These are phyloP conservation scores for Elsinoe australis DNA, from an alignment of 2,329 filamentous ascomycete genomes.

Conservation along the genomic window DNA sequence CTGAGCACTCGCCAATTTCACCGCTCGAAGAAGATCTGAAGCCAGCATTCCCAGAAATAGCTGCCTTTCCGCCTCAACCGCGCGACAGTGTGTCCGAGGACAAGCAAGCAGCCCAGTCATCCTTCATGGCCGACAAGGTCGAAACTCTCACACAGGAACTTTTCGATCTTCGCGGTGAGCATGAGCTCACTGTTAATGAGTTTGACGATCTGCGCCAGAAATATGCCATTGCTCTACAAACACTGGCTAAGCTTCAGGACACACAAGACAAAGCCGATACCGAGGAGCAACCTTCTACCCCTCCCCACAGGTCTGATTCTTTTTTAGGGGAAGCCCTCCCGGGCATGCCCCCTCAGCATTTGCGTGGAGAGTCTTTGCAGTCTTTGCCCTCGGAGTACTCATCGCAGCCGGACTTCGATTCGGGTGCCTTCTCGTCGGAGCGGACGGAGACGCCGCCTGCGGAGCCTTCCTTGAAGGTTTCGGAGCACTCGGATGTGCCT, in stretches of 20 bases:
- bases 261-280: conserved; percentile 41
- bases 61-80: conserved; percentile 14
- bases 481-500: neutral
- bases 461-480: neutral
- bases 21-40: conserved; percentile 5
- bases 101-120: conserved; percentile 57
- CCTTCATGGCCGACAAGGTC: conserved; percentile 84
- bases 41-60: neutral
- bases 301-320: conserved; percentile 59
- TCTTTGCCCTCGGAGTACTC: conserved; percentile 92
- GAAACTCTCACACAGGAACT: conserved; percentile 88
- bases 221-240: conserved; percentile 80
- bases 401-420: conserved; percentile 65
- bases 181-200: conserved; percentile 74
- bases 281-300: conserved; percentile 59
- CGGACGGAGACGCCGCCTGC: neutral
- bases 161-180: conserved; percentile 80
- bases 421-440: conserved; percentile 21
- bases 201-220: conserved; percentile 76
- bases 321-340: conserved; percentile 65
- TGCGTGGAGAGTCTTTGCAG: conserved; percentile 70
- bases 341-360: conserved; percentile 52
- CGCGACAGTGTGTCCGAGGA: conserved; percentile 17
- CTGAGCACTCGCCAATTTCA: conserved; percentile 6
- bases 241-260: conserved; percentile 78